Conservation (phyloP, 1,284 basidiomycete genomes). For the Moesziomyces sp. region DNA sequence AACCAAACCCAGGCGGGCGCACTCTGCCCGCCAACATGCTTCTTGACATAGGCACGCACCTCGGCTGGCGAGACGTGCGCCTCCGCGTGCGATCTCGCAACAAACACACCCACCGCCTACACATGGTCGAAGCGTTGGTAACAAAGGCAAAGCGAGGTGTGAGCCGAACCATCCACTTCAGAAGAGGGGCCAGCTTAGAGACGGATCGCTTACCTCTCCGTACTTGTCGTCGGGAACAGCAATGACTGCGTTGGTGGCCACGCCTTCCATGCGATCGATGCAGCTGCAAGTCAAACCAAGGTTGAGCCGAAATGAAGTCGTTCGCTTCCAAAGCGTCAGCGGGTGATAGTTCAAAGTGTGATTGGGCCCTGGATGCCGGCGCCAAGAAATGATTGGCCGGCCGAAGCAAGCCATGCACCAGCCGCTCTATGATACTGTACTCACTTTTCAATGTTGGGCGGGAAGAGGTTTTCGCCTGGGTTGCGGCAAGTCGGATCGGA, state of each 20-base stretch:
- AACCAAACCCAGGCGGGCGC: constrained; percentile 86
- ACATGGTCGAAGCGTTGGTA: neutral
- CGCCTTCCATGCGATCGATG: constrained; percentile 74
- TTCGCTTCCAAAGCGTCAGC: constrained; percentile 7
- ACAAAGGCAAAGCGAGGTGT: neutral
- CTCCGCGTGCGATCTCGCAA: constrained; percentile 34
- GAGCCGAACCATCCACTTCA: neutral
- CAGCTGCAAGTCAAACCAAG: constrained; percentile 62
- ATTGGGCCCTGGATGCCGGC: neutral
- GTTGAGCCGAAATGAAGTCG: constrained; percentile 10
- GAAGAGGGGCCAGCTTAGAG: neutral
- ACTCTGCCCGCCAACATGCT: constrained; percentile 50
- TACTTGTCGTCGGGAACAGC: constrained; percentile 76
- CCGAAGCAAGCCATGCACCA: too few relatives aligned
- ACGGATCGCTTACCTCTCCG: constrained; percentile 48
- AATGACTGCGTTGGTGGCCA: constrained; percentile 80
- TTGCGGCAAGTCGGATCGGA: neutral
- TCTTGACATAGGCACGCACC: constrained; percentile 48
- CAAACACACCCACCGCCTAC: constrained; percentile 57
- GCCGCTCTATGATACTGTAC: constrained; percentile 6
- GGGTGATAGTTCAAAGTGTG: constrained; percentile 1
- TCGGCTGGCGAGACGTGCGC: constrained; percentile 71
- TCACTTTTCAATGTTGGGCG: constrained; percentile 82
- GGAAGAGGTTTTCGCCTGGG: constrained; percentile 73
- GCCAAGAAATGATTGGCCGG: neutral